Evolutionary conservation across 2,329 filamentous ascomycete genomes (phyloP), one percentile per base, ranked within the genome.

Genomic region (Pleurostoma richardsiae): DNA sequence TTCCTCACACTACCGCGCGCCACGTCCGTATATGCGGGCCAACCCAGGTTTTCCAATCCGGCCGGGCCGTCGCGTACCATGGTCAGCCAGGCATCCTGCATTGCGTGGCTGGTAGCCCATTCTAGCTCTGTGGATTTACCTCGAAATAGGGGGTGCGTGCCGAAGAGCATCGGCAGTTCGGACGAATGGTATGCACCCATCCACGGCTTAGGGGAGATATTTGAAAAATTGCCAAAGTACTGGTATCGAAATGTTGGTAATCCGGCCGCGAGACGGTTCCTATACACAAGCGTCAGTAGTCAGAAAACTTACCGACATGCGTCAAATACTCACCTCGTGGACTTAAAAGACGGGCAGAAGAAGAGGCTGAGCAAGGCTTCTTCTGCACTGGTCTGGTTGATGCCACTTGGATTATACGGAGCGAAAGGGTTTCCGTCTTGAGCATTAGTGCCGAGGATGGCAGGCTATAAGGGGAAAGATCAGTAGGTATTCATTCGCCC

Each of bases 91-190:
- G 47, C 43, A 38, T 46, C 40, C 43, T 49, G 47, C 36, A 49
- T 42, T 4, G 47, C 47, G 29, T 26, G 30, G 27, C 47, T 49
- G 8, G 43, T 49, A 33, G 43, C 47, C 10, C 41, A 46, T 38
- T 46, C 47, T 27, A 33, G 33, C 4, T 33, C 29, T 10, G 43
- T 46, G 40, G 43, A 45, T 10, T 33, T 11, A 2, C 40, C 47
- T 6, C 43, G 40, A 10, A 46, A 49, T 33, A 42, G n/a, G 30
- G 61, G 50, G 39, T 58, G 54, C 4, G 59, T 61, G 7, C 58
- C 57, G 40, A 61, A 60, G 10, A 61, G 43, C 42, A 59, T 47
- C 7, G 59, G 58, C 19, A 60, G 51, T 43, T 60, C 58, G 30
- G 56, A 48, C 19, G 41, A 43, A 42, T 58, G 55, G 36, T 56